Evolutionary conservation across 2,329 filamentous ascomycete species (phyloP), one percentile per base, ranked within the genome.

Genomic region (Dendryphion nanum): DNA sequence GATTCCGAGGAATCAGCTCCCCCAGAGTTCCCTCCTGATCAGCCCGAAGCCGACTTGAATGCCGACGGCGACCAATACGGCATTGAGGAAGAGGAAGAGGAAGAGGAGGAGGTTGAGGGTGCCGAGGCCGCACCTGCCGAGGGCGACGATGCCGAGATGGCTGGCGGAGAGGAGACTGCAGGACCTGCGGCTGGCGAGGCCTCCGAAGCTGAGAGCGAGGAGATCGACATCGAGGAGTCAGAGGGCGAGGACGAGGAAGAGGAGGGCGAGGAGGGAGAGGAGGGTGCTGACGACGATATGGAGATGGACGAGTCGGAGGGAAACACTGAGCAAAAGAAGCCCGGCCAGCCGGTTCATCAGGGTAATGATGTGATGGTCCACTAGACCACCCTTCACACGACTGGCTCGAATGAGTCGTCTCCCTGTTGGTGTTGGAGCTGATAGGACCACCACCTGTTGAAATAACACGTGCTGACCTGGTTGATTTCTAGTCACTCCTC

Each of bases 1-100:
- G 93, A 98, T 63, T 93, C 88, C n/a, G 93, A 98, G 61, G 91
- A 90, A 50, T 93, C 89, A 64, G 93, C 93, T 19, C 93, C 93
- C 2, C 83, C 93, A 48, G 91, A 98, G 70, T 98, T 88, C 67
- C 93, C 93, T 19, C 94, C 93, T 45, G 93, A 98, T 66, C 93
- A 98, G 71, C 93, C 93, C 29, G 93, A 98, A 66, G 93, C 90
- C 37, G 94, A 98, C 61, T 77, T 85, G 30, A 77, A 80, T 35
- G 91, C 96, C 54, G 93, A 95, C 53, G 78, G 76, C 38, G 85
- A 86, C 18, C 81, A 86, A 51, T 98, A 98, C 60, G 93, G 91
- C 46, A 89, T 86, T 16, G 93, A 97, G 39, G 91, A 95, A 66
- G 69, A 69, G 24, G 82, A 81, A 13, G 88, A 89, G 33, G 83